Conservation (phyloP, 2,329 filamentous ascomycete genomes). For the Geoglossum cookeanum region DNA sequence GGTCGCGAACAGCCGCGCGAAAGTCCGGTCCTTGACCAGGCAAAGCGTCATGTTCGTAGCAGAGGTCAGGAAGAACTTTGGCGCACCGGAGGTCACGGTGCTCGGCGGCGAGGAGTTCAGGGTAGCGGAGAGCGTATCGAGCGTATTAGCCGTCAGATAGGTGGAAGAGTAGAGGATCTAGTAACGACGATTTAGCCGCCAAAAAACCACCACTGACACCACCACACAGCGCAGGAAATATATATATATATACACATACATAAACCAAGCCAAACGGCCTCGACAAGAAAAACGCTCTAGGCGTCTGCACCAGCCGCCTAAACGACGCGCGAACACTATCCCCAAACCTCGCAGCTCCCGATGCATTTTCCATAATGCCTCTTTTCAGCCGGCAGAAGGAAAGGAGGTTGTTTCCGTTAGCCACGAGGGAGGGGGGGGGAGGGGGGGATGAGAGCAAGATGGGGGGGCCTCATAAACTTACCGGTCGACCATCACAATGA, state of each 20-base stretch:
- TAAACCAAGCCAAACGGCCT: constrained; percentile 15
- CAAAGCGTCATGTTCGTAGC: constrained; percentile 70
- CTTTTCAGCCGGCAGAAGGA: constrained; percentile 20
- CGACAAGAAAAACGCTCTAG: constrained; percentile 12
- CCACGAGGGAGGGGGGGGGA: too few relatives aligned
- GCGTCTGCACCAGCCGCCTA: constrained; percentile 9
- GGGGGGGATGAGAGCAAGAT: neutral
- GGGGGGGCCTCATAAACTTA: constrained; percentile 19
- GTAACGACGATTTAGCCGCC: too few relatives aligned
- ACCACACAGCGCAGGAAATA: constrained; percentile 12
- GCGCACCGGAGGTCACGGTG: constrained; percentile 49
- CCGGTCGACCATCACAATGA: constrained; percentile 80
- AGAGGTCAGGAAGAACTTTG: constrained; percentile 67
- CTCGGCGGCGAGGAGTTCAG: constrained; percentile 25
- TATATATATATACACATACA: constrained; percentile 6
- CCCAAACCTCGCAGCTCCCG: constrained; percentile 42
- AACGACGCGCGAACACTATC: constrained; percentile 23
- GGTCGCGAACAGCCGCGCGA: constrained; percentile 65
- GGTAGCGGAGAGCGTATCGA: constrained; percentile 63
- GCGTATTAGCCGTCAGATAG: constrained; percentile 70
- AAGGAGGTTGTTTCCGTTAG: too few relatives aligned
- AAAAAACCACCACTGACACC: too few relatives aligned
- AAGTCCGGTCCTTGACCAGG: constrained; percentile 78
- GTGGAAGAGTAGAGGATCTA: constrained; percentile 60
- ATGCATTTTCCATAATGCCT: constrained; percentile 68